phyloP scores from a whole-genome alignment of 73 alveolate genomes.

The Stentor roeselii region DNA sequence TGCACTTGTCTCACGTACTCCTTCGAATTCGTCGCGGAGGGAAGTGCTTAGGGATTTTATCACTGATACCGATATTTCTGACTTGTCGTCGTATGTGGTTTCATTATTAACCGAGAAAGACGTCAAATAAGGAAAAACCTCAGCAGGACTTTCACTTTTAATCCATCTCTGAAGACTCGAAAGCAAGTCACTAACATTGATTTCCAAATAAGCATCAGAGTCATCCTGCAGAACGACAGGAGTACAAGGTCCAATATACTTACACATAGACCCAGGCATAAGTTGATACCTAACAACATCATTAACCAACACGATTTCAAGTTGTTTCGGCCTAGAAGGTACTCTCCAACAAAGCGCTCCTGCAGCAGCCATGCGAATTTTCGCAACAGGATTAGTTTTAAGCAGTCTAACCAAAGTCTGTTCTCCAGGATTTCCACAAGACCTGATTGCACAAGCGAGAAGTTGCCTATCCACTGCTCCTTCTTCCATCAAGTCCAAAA shows the following conservation, averaged over 20 bases:
- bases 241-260: constrained; percentile 72
- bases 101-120: background rate
- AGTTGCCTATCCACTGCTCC: constrained; percentile 81
- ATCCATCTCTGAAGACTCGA: constrained; percentile 87
- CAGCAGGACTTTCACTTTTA: constrained; percentile 30
- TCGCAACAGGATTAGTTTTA: constrained; percentile 56
- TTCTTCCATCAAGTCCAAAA: constrained; percentile 69
- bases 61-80: background rate
- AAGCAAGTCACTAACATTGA: constrained; percentile 84
- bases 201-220: constrained; percentile 62
- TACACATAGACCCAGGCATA: constrained; percentile 87
- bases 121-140: constrained; percentile 7
- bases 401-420: constrained; percentile 50
- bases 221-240: constrained; percentile 67
- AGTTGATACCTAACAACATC: constrained; percentile 52
- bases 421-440: constrained; percentile 81
- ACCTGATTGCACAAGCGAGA: constrained; percentile 77
- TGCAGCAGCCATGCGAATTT: constrained; percentile 84
- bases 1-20: constrained; percentile 70
- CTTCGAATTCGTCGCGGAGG: constrained; percentile 20
- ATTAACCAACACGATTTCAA: constrained; percentile 51
- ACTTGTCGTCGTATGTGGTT: background rate
- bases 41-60: background rate
- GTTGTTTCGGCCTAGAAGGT: constrained; percentile 6
- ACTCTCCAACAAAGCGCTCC: constrained; percentile 73